Evolutionary conservation across 2,329 filamentous ascomycete species (phyloP).

Genomic region (Rhynchosporium graminicola): DNA sequence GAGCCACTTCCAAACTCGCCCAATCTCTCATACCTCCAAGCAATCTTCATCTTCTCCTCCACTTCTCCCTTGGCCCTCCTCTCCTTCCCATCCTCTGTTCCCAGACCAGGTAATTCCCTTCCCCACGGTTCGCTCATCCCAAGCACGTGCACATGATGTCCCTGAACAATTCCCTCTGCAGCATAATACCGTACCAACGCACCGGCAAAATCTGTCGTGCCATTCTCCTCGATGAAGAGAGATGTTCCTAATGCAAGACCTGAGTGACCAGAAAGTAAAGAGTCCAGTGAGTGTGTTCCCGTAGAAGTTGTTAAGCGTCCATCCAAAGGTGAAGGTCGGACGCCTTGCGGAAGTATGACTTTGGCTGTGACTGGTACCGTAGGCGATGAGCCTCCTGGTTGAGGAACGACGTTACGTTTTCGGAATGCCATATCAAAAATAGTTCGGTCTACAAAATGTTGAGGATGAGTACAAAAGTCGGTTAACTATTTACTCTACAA

Average conservation of each 20-base stretch:
- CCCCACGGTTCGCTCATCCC: slow-evolving; percentile 80
- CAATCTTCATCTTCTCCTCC: slow-evolving; percentile 93
- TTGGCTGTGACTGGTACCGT: slow-evolving; percentile 24
- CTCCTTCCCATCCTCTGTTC: slow-evolving; percentile 47
- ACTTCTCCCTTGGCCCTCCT: slow-evolving; percentile 43
- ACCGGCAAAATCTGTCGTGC: slow-evolving; percentile 91
- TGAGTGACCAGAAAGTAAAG: slow-evolving; percentile 80
- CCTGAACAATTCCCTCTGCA: slow-evolving; percentile 89
- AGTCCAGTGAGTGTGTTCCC: slow-evolving; percentile 82
- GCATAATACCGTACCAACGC: slow-evolving; percentile 85
- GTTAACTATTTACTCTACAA: slow-evolving; percentile 14
- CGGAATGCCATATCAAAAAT: slow-evolving; percentile 60
- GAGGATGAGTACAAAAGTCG: not conserved
- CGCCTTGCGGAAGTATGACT: slow-evolving; percentile 48
- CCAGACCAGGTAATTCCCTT: slow-evolving; percentile 77
- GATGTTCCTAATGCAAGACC: slow-evolving; percentile 81
- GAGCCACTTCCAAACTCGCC: slow-evolving; percentile 64
- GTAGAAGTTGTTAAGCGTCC: slow-evolving; percentile 89
- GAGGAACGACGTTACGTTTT: slow-evolving; percentile 60
- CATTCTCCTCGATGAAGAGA: slow-evolving; percentile 80
- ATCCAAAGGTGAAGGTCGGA: slow-evolving; percentile 85
- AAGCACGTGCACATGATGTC: slow-evolving; percentile 83
- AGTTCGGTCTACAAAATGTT: not conserved
- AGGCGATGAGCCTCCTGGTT: not conserved
- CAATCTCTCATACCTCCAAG: slow-evolving; percentile 91